Evolutionary conservation across 495 filamentous ascomycete genomes (phyloP), one percentile per base, ranked within the genome.

Genomic region (Amniculicola lignicola): DNA sequence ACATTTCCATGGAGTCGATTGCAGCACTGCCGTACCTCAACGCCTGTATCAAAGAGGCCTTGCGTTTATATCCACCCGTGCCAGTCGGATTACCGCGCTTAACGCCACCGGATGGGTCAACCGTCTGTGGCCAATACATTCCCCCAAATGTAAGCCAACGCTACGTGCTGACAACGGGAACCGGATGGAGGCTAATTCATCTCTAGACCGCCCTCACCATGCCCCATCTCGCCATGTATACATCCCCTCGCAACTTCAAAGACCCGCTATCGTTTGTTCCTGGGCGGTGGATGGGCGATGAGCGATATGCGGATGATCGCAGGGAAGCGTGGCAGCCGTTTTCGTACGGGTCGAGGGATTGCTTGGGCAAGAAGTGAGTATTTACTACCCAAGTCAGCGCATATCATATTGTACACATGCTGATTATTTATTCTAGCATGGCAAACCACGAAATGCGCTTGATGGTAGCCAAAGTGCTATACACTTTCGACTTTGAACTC

Each of bases 1-100:
- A 79, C 1, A 82, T 85, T n/a, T 73, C 67, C 0, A 71, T 80
- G 35, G 66, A 69, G 18, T 64, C 60, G 1, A 15, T 76, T 0
- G 57, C 59, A 1, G 29, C 64, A 7, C 45, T 77, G 14, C 62
- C 62, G 6, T 67, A 67, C 41, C 54, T 67, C 16, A 49, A 52
- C 31, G 57, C 53, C 11, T 65, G 62, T 25, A 45, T 74, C 0
- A 70, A 73, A 10, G 51, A 60, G 11, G 66, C 63, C 11, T 18
- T 67, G 27, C 39, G 70, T 2, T 14, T 65, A 2, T 68, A 66
- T 44, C 65, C 65, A 6, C 65, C 65, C 11, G 59, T 66, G 1
- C 12, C 62, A 0, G 29, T 22, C 19, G 62, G 51, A n/a, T 19
- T 65, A 9, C 63, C 65, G 4, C 51, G 64, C 2, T 23, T 62